Conservation (phyloP, 768 basidiomycete species). For the Roridomyces roridus region DNA sequence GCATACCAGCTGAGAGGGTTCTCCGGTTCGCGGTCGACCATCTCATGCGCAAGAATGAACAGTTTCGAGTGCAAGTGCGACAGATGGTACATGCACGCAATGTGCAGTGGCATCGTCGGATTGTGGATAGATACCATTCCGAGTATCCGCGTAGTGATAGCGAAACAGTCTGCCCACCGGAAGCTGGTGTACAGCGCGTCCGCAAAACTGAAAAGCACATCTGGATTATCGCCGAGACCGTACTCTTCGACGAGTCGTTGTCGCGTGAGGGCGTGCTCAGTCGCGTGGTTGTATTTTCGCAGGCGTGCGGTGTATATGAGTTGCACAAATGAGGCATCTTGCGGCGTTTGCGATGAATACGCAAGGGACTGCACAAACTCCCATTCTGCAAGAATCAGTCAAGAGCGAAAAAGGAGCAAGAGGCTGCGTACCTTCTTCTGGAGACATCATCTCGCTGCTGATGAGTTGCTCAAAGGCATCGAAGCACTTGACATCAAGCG, state of each 20-base stretch:
- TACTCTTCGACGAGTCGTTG: slow-evolving; percentile 83
- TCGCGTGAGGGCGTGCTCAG: slow-evolving; percentile 83
- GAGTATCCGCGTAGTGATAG: slow-evolving; percentile 89
- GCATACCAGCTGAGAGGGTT: slow-evolving; percentile 97
- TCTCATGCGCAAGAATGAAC: slow-evolving; percentile 95
- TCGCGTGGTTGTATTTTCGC: slow-evolving; percentile 86
- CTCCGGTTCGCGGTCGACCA: slow-evolving; percentile 94
- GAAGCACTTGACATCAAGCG: slow-evolving; percentile 95
- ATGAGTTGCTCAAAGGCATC: slow-evolving; percentile 93
- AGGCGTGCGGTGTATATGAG: slow-evolving; percentile 92
- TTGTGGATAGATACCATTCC: slow-evolving; percentile 85
- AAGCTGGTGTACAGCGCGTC: slow-evolving; percentile 89
- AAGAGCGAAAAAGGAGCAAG: background rate
- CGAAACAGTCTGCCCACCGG: slow-evolving; percentile 94
- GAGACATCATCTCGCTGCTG: slow-evolving; percentile 94
- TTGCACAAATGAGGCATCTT: slow-evolving; percentile 90
- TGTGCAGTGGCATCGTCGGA: slow-evolving; percentile 90
- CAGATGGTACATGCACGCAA: slow-evolving; percentile 98
- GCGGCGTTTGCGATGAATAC: slow-evolving; percentile 82
- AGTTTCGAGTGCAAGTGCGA: slow-evolving; percentile 90
- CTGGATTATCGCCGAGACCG: slow-evolving; percentile 88
- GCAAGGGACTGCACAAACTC: slow-evolving; percentile 88
- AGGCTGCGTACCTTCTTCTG: slow-evolving; percentile 82
- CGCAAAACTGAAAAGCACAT: slow-evolving; percentile 89
- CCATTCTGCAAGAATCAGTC: slow-evolving; percentile 73